These are phyloP conservation scores for Coemansia umbellata DNA, from an alignment of 192 early-diverging fungal genomes.

Conservation along the genomic window DNA sequence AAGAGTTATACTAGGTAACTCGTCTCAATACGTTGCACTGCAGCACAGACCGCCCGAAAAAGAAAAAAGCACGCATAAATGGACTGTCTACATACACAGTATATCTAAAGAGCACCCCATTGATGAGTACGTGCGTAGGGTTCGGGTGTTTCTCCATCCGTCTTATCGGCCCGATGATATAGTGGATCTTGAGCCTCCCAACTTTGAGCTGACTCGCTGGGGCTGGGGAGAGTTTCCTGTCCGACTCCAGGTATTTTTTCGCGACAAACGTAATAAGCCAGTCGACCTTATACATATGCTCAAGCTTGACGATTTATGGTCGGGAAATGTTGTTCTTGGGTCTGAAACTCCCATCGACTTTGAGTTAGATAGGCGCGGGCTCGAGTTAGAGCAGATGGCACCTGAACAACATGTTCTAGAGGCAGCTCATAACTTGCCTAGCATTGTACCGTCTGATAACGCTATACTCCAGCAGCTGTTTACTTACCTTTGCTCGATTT, in stretches of 20 bases:
- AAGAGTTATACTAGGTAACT: constrained; percentile 67
- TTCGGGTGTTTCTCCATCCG: constrained; percentile 86
- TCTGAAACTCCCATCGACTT: constrained; percentile 73
- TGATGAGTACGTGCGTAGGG: constrained; percentile 66
- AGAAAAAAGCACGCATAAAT: constrained; percentile 70
- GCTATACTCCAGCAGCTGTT: constrained; percentile 1
- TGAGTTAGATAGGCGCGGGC: constrained; percentile 68
- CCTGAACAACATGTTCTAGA: not conserved
- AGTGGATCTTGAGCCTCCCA: constrained; percentile 73
- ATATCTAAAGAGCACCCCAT: constrained; percentile 42
- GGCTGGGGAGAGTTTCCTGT: constrained; percentile 96
- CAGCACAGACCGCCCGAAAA: constrained; percentile 56
- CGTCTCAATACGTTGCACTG: constrained; percentile 64
- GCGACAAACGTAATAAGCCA: constrained; percentile 77
- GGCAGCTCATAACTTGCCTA: not conserved
- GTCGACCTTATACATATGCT: constrained; percentile 79
- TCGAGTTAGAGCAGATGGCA: not conserved
- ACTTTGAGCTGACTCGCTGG: constrained; percentile 80
- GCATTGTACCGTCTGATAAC: constrained; percentile 2
- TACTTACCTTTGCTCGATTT: constrained; percentile 12
- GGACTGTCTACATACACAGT: constrained; percentile 87
- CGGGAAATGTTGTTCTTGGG: constrained; percentile 68
- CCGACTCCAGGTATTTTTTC: constrained; percentile 76
- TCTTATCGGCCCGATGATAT: constrained; percentile 85
- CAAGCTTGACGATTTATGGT: constrained; percentile 70